Percentiles rank a stretch among this genome's conserved stretches.
Evolutionary conservation across 2,329 filamentous ascomycete species (phyloP).

Genomic region (Alternaria alternata): DNA sequence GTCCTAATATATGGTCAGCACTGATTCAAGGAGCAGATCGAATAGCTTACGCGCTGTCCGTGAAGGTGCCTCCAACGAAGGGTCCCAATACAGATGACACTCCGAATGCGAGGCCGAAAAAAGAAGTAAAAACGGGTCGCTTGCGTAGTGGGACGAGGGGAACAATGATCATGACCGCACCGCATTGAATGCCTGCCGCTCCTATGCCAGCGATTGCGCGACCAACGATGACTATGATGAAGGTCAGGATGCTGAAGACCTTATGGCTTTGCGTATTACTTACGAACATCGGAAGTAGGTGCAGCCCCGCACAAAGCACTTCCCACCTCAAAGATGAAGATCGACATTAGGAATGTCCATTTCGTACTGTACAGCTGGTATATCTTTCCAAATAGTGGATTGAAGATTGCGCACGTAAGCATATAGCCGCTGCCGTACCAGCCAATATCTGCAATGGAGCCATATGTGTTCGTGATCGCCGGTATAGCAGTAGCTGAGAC

Average conservation of each 20-base stretch:
- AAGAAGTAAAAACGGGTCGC: conserved; percentile 55
- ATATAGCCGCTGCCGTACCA: conserved; percentile 52
- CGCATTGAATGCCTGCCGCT: conserved; percentile 49
- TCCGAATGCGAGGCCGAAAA: conserved; percentile 57
- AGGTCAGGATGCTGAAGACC: background rate
- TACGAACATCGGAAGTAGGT: conserved; percentile 50
- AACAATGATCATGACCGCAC: conserved; percentile 55
- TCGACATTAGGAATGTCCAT: conserved; percentile 45
- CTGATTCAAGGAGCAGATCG: background rate
- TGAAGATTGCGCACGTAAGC: conserved; percentile 56
- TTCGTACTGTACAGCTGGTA: conserved; percentile 58
- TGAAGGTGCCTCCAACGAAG: conserved; percentile 47
- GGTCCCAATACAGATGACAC: conserved; percentile 48
- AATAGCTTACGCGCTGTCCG: conserved; percentile 39
- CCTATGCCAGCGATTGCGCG: conserved; percentile 59
- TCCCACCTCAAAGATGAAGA: conserved; percentile 56
- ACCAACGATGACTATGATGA: conserved; percentile 53
- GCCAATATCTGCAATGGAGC: conserved; percentile 36
- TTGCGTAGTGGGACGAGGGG: conserved; percentile 53
- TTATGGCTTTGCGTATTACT: background rate
- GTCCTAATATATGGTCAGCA: background rate
- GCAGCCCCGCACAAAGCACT: conserved; percentile 51
- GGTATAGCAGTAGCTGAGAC: conserved; percentile 34
- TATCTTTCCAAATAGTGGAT: conserved; percentile 57
- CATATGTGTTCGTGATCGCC: conserved; percentile 38